Evolutionary conservation across 73 alveolate species (phyloP).

Genomic region (Tetrahymena thermophila): DNA sequence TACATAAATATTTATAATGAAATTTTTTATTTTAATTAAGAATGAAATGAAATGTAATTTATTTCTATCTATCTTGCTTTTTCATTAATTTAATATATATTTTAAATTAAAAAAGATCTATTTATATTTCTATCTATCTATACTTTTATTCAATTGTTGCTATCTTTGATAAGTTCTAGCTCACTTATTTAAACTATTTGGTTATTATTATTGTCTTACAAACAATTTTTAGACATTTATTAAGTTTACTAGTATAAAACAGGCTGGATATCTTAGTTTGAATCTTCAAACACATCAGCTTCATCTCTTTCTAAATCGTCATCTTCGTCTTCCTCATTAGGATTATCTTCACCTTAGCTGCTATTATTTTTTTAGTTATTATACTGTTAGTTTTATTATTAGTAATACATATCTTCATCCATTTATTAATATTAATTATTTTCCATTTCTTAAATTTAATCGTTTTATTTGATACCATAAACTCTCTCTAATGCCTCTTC

Average conservation of each 20-base stretch:
- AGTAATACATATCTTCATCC: not conserved
- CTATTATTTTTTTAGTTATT: not conserved
- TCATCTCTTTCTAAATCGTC: not conserved
- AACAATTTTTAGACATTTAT: not conserved
- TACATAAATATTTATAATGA: too few species aligned
- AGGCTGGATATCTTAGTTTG: not conserved
- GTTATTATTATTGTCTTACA: not conserved
- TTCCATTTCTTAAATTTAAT: not conserved
- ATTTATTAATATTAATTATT: not conserved
- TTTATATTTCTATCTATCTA: too few species aligned
- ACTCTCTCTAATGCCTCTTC: not conserved
- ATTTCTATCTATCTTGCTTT: too few species aligned
- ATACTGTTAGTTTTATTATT: not conserved
- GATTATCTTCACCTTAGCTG: not conserved
- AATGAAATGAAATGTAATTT: too few species aligned
- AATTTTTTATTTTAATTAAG: too few species aligned
- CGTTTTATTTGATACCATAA: not conserved
- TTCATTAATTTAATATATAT: too few species aligned
- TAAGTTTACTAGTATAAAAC: not conserved
- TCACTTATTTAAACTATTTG: not conserved
- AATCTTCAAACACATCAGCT: not conserved
- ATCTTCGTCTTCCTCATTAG: not conserved
- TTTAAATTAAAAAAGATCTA: too few species aligned
- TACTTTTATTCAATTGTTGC: not conserved
- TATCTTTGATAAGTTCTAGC: not conserved